Evolutionary conservation across 2,329 filamentous ascomycete species (phyloP).

Genomic region (Zelopaecilomyces penicillatus): DNA sequence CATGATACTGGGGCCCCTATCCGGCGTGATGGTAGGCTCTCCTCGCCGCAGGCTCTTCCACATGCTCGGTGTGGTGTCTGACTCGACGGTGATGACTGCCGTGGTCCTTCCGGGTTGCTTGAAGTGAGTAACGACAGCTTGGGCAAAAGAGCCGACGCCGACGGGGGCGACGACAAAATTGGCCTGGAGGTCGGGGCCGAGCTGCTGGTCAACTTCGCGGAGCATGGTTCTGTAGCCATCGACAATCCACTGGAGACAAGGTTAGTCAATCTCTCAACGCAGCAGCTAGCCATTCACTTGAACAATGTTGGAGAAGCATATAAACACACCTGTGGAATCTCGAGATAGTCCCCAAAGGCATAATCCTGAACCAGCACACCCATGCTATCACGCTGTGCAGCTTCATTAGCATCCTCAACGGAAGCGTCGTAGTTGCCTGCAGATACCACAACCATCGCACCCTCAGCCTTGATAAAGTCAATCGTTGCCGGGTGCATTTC

Average conservation of each 20-base stretch:
- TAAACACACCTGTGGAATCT: conserved; percentile 47
- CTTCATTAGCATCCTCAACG: conserved; percentile 39
- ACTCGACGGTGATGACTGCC: conserved; percentile 59
- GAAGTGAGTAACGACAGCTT: conserved; percentile 59
- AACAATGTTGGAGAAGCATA: background rate
- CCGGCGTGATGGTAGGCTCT: conserved; percentile 39
- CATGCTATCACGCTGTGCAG: conserved; percentile 26
- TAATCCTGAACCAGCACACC: conserved; percentile 61
- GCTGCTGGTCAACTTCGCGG: conserved; percentile 56
- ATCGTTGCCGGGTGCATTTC: conserved; percentile 47
- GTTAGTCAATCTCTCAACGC: background rate
- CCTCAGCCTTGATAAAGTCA: conserved; percentile 51
- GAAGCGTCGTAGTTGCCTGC: conserved; percentile 57
- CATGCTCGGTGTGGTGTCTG: conserved; percentile 54
- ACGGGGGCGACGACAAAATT: conserved; percentile 55
- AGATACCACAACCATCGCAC: conserved; percentile 47
- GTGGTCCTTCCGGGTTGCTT: conserved; percentile 33
- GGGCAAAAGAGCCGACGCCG: conserved; percentile 65
- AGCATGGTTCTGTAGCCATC: conserved; percentile 72
- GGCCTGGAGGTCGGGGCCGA: conserved; percentile 23
- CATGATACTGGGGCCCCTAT: conserved; percentile 61
- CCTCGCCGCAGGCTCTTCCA: conserved; percentile 40
- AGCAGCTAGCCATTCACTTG: background rate
- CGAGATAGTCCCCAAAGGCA: conserved; percentile 56
- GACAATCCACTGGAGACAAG: conserved; percentile 52